Evolutionary conservation across 1,284 basidiomycete species (phyloP), one percentile per base, ranked within the genome.

Genomic region (Irpex sp.): DNA sequence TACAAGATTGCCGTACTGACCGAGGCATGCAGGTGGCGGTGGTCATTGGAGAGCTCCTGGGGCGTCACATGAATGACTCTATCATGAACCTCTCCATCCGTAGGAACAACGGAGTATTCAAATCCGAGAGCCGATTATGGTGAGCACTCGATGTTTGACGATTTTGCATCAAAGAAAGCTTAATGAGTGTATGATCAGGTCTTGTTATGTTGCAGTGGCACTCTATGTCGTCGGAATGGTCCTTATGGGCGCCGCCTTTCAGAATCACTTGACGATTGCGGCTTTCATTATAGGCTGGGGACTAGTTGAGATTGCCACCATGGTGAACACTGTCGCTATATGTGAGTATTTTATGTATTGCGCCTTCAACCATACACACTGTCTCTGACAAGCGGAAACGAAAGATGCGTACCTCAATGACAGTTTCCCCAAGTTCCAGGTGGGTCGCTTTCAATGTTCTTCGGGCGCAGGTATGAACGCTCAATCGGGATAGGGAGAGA

Each of bases 81-180:
- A 82, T 90, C 54, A 85, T 86, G 79, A 82, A 81, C 66, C 51
- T 72, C n/a, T 81, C 77, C 58, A 84, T 89, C 66, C 77, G 80
- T 57, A 76, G 84, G 17, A 88, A 89, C 71, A 77, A 79, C 0
- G 89, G 89, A 64, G 84, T 92, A 26, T 91, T 91, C 73, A 83
- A 87, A 68, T 85, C 89, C 3, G 89, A 91, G 70, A 83, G 75
- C 67, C 85, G 89, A 38, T 75, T 90, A 8, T 89, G 89, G 89
- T 86, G 63, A 36, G 80, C 72, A 19, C 52, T 5, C n/a, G n/a
- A n/a, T n/a, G n/a, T n/a, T n/a, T n/a, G n/a, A n/a, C n/a, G n/a
- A n/a, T n/a, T n/a, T n/a, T n/a, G n/a, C n/a, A n/a, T n/a, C n/a
- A n/a, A n/a, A n/a, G n/a, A n/a, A 36, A 2, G 34, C 7, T 7